phyloP scores from a whole-genome alignment of 2,329 filamentous ascomycete species.

The Aspergillus arachidicola region DNA sequence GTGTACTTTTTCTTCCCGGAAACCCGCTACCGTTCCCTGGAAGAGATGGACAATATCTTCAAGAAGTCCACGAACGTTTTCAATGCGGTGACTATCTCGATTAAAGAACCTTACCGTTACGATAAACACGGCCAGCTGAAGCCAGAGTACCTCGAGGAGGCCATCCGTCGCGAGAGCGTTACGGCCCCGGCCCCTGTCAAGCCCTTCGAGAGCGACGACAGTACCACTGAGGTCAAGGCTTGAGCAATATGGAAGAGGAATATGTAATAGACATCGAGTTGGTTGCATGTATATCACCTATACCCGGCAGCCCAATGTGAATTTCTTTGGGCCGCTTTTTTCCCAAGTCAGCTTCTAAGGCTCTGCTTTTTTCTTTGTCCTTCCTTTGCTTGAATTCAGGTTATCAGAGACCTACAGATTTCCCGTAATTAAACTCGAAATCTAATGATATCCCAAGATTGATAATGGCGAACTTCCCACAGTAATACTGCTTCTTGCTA shows the following conservation, averaged over 20 bases:
- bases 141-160: slow-evolving; percentile 51
- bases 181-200: slow-evolving; percentile 10
- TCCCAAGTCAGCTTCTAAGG: background rate
- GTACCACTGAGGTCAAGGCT: slow-evolving; percentile 17
- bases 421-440: too few relatives aligned
- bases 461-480: too few relatives aligned
- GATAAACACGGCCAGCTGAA: slow-evolving; percentile 59
- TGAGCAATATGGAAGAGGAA: background rate
- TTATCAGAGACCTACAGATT: too few relatives aligned
- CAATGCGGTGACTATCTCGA: slow-evolving; percentile 52
- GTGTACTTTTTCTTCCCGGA: slow-evolving; percentile 66
- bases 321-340: background rate
- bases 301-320: background rate
- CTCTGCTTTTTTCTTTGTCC: background rate
- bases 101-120: slow-evolving; percentile 57
- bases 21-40: slow-evolving; percentile 62
- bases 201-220: slow-evolving; percentile 31
- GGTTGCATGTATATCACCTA: background rate
- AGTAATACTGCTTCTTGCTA: background rate
- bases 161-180: slow-evolving; percentile 27
- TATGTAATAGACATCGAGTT: background rate
- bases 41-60: slow-evolving; percentile 72
- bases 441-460: background rate
- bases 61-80: slow-evolving; percentile 54
- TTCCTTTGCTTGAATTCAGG: background rate